Conservation (phyloP, 1,284 basidiomycete genomes). For the Spongispora temasekensis region DNA sequence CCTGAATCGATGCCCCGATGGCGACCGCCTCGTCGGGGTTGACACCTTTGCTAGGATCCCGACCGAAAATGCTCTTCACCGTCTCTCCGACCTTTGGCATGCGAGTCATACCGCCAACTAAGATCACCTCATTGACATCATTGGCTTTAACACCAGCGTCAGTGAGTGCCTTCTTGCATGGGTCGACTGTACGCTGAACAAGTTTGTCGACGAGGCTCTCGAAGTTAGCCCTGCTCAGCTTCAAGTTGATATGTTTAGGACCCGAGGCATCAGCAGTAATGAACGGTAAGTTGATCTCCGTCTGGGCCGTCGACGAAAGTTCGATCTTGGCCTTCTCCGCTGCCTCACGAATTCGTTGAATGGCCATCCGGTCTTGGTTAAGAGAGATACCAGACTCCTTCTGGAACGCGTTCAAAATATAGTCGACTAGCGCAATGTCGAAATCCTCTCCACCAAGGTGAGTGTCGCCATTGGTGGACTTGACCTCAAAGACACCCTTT, state of each 20-base stretch:
- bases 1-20: conserved; percentile 91
- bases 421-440: conserved; percentile 87
- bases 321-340: conserved; percentile 99
- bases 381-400: conserved; percentile 88
- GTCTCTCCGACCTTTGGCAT: conserved; percentile 96
- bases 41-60: conserved; percentile 96
- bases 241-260: conserved; percentile 95
- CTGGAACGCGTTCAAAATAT: conserved; percentile 93
- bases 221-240: conserved; percentile 87
- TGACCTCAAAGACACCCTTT: conserved; percentile 99
- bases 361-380: conserved; percentile 90
- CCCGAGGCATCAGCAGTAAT: conserved; percentile 94
- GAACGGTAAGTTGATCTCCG: conserved; percentile 96
- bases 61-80: conserved; percentile 88
- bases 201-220: conserved; percentile 84
- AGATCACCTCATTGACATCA: conserved; percentile 95
- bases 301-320: conserved; percentile 90
- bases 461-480: conserved; percentile 99
- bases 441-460: conserved; percentile 99
- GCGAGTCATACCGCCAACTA: conserved; percentile 98
- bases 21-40: conserved; percentile 97
- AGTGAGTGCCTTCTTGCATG: conserved; percentile 93
- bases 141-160: conserved; percentile 93
- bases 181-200: conserved; percentile 91
- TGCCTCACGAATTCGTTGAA: conserved; percentile 98